Evolutionary conservation across 768 basidiomycete species (phyloP), one percentile per base, ranked within the genome.

Genomic region (Agaricus subrufescens): DNA sequence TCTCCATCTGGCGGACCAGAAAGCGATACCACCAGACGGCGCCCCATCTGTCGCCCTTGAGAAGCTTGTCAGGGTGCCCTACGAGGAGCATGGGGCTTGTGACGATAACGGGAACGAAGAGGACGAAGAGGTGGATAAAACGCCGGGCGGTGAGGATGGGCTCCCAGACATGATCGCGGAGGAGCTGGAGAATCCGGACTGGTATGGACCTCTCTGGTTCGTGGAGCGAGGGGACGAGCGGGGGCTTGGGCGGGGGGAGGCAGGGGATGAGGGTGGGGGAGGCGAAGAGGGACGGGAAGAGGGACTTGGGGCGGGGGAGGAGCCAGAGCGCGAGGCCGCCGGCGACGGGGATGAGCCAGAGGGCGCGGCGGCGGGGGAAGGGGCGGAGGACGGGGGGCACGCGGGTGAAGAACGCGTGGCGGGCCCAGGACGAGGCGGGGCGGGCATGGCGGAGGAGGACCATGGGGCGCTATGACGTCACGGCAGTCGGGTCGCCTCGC

Each of bases 1-100:
- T 76, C 71, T 95, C 87, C 97, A 99, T 98, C 68, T 86, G 87
- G 44, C 71, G 73, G 6, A 94, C 92, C 14, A 99, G 74, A 50
- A 92, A 80, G n/a, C 79, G 82, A 67, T 98, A 98, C 97, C 97
- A 99, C 96, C 94, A 97, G 3, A 94, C 79, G 1, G 93, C 94
- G 38, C 94, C 94, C 92, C 92, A 94, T 63, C 84, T 80, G 60
- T 95, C 93, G 14, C 89, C 88, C 11, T 79, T 80, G 45, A 83
- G 74, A 47, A 72, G 70, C 44, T 73, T 73, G 52, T 82, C 77
- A 19, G 78, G 80, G 34, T 69, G 74, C 19, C 85, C 89, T 8
- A 87, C 72, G 26, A 95, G 75, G 19, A 98, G 75, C 84, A 98
- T 90, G 0, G 96, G 95, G 49, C 84, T 80, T 2, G 84, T 76